phyloP scores from a whole-genome alignment of 352 stramenopile genomes.

The Pythium grandisporangium region DNA sequence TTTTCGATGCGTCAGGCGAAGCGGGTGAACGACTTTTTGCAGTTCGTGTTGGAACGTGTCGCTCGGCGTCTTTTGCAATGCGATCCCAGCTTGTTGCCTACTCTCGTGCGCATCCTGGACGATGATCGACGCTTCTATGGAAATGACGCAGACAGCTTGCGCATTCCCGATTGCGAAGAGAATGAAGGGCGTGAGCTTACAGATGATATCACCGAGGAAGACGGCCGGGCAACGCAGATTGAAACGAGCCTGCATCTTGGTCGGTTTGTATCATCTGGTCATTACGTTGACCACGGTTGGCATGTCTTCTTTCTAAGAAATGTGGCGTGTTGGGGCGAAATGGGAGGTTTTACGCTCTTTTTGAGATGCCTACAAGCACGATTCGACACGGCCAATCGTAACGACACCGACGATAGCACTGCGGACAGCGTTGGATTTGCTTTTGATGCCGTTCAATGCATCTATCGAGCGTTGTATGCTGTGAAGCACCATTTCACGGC shows the following conservation, averaged over 20 bases:
- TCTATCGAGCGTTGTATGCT: constrained; percentile 48
- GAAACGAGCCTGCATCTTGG: neutral
- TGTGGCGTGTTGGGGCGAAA: constrained; percentile 37
- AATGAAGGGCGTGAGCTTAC: neutral
- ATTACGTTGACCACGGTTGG: neutral
- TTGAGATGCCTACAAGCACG: constrained; percentile 25
- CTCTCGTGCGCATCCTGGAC: constrained; percentile 46
- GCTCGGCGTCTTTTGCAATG: constrained; percentile 19
- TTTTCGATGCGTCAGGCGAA: constrained; percentile 17
- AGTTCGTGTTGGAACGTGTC: constrained; percentile 25
- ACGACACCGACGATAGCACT: neutral
- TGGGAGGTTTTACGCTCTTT: constrained; percentile 45
- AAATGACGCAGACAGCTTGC: constrained; percentile 8
- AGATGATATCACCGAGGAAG: neutral
- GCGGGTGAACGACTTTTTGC: constrained; percentile 36
- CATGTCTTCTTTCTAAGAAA: constrained; percentile 32
- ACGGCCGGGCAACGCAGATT: neutral
- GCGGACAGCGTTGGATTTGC: constrained; percentile 12
- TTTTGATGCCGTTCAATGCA: constrained; percentile 45
- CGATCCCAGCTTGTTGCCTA: constrained; percentile 28
- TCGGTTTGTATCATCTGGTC: constrained; percentile 7
- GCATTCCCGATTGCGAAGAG: too few species aligned
- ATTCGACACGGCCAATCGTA: constrained; percentile 1
- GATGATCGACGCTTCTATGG: constrained; percentile 50
- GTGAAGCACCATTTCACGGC: constrained; percentile 42